A percentile compares a stretch with the other conserved stretches of the same genome.
phyloP scores from a whole-genome alignment of 2,329 filamentous ascomycete genomes.

The Pseudofabraea citricarpa region DNA sequence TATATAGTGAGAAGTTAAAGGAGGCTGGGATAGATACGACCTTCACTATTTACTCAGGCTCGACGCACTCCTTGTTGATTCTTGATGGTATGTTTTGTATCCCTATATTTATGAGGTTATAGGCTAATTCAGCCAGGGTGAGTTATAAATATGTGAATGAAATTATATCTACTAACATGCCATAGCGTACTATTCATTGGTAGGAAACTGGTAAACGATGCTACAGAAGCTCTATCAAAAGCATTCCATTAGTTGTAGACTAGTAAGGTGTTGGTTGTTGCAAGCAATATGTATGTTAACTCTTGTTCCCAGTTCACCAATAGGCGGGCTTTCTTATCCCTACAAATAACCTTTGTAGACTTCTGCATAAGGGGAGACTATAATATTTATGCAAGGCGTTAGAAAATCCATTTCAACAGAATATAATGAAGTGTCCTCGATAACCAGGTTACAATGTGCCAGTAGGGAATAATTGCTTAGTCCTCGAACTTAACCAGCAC shows the following conservation, averaged over 20 bases:
- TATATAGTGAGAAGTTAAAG: conserved; percentile 41
- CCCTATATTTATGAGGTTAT: not conserved
- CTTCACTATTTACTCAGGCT: conserved; percentile 42
- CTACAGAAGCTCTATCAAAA: not conserved
- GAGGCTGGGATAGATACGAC: conserved; percentile 40
- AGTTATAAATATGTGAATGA: not conserved
- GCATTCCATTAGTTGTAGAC: not conserved
- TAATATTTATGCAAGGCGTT: too few species aligned
- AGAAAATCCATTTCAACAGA: too few species aligned
- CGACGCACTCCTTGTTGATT: conserved; percentile 50
- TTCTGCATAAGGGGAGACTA: too few species aligned
- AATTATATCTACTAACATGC: not conserved
- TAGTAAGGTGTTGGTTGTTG: too few species aligned
- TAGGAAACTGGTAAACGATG: not conserved
- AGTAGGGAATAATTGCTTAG: too few species aligned
- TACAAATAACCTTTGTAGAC: too few species aligned
- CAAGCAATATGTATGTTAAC: too few species aligned
- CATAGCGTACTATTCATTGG: not conserved
- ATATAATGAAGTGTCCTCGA: too few species aligned
- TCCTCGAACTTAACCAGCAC: too few species aligned
- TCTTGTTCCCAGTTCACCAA: too few species aligned
- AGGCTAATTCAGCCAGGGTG: not conserved
- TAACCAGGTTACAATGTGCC: too few species aligned
- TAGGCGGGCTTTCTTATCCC: too few species aligned
- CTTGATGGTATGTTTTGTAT: conserved; percentile 38